phyloP scores from a whole-genome alignment of 2,329 filamentous ascomycete genomes.

The Ceratocystis huliohia region DNA sequence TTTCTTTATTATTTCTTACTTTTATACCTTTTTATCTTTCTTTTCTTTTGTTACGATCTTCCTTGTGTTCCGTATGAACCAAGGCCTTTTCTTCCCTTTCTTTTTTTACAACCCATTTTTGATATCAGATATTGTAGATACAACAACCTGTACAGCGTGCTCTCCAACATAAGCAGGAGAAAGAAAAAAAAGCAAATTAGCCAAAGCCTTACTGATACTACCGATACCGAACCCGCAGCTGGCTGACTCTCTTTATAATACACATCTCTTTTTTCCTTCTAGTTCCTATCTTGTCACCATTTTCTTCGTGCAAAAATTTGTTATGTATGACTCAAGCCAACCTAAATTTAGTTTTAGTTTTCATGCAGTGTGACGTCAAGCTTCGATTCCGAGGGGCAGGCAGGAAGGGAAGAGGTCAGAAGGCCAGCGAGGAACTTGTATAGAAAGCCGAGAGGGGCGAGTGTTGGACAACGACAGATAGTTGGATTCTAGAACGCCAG shows the following conservation, averaged over 20 bases:
- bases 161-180: no score
- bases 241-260: background rate
- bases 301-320: background rate
- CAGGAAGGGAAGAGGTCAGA: background rate
- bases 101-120: background rate
- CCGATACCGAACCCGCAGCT: no score
- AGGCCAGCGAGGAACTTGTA: background rate
- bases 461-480: background rate
- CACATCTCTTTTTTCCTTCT: background rate
- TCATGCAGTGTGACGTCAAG: constrained; percentile 7
- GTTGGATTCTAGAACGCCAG: background rate
- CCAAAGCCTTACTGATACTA: no score
- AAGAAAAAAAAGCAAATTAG: no score
- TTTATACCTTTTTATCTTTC: background rate
- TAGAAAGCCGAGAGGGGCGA: no score
- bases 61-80: background rate
- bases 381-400: background rate
- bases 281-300: background rate
- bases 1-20: constrained; percentile 3
- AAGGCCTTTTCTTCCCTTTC: background rate
- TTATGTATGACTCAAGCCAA: constrained; percentile 5
- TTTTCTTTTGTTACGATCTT: background rate
- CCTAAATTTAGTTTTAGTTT: constrained; percentile 7
- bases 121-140: no score
- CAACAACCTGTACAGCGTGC: no score